These are phyloP conservation scores for Chalara sp. DNA, from an alignment of 2,329 filamentous ascomycete species.

Conservation along the genomic window DNA sequence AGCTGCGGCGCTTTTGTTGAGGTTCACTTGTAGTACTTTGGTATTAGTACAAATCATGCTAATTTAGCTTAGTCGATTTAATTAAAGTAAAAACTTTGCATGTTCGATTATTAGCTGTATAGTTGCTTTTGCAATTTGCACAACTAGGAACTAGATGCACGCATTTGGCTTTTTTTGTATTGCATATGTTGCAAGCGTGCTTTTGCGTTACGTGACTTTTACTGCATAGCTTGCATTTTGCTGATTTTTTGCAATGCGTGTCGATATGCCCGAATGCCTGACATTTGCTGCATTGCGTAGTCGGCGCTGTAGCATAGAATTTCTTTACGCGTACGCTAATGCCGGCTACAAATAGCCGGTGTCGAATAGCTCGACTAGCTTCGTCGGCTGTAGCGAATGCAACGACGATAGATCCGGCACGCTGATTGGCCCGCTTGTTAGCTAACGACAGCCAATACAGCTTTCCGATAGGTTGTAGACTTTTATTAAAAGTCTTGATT, in stretches of 20 bases:
- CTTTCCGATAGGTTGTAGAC: background rate
- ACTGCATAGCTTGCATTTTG: background rate
- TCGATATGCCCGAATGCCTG: constrained; percentile 1
- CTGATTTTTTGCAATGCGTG: background rate
- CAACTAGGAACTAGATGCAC: constrained; percentile 1
- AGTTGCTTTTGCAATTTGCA: background rate
- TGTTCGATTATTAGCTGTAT: background rate
- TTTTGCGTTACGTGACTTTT: background rate
- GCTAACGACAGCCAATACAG: background rate
- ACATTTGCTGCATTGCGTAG: constrained; percentile 1
- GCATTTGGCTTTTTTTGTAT: background rate
- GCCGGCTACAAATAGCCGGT: constrained; percentile 1
- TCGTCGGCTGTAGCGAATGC: constrained; percentile 1
- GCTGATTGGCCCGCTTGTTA: background rate
- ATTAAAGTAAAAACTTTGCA: too few species aligned
- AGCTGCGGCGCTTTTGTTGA: background rate
- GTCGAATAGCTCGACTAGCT: constrained; percentile 1
- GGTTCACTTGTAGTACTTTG: background rate
- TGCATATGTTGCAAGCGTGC: background rate
- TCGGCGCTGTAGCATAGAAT: background rate
- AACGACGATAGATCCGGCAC: background rate
- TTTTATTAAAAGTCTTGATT: constrained; percentile 3
- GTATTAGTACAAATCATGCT: background rate
- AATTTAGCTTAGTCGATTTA: background rate
- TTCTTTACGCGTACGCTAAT: background rate